Evolutionary conservation across 352 stramenopile species (phyloP).

Genomic region (Pythium sukuiense): DNA sequence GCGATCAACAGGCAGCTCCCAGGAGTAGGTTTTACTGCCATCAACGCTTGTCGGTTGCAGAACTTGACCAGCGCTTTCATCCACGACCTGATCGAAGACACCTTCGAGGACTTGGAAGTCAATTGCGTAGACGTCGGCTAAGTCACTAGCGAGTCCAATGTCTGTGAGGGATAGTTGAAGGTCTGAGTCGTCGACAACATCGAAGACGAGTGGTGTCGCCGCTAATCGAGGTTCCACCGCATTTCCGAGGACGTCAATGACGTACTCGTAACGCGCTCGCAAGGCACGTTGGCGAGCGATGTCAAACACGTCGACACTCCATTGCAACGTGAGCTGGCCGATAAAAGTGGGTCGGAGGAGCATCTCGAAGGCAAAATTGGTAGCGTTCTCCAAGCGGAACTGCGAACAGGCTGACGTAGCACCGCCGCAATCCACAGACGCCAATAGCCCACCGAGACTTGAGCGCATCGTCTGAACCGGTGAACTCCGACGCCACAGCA

Average conservation of each 20-base stretch:
- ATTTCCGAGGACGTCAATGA: background rate
- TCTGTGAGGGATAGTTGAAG: constrained; percentile 9
- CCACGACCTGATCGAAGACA: background rate
- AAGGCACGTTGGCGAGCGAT: constrained; percentile 1
- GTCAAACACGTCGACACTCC: constrained; percentile 13
- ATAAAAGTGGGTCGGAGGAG: constrained; percentile 6
- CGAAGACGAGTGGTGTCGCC: constrained; percentile 1
- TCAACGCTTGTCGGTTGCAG: background rate
- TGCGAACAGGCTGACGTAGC: background rate
- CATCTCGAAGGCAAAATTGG: constrained; percentile 11
- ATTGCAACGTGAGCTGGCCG: background rate
- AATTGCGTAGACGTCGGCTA: background rate
- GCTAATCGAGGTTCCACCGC: background rate
- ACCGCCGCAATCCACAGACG: background rate
- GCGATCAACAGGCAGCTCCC: background rate
- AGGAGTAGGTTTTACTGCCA: constrained; percentile 1
- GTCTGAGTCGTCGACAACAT: constrained; percentile 12
- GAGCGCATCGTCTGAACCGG: constrained; percentile 10
- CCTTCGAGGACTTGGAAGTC: constrained; percentile 2
- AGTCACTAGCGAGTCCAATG: background rate
- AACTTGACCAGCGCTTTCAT: background rate
- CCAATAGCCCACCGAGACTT: background rate
- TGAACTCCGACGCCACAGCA: constrained; percentile 3
- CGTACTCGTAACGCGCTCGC: background rate
- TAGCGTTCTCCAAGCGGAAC: background rate